Conservation (phyloP, 768 basidiomycete species). For the Pisolithus microcarpus region DNA sequence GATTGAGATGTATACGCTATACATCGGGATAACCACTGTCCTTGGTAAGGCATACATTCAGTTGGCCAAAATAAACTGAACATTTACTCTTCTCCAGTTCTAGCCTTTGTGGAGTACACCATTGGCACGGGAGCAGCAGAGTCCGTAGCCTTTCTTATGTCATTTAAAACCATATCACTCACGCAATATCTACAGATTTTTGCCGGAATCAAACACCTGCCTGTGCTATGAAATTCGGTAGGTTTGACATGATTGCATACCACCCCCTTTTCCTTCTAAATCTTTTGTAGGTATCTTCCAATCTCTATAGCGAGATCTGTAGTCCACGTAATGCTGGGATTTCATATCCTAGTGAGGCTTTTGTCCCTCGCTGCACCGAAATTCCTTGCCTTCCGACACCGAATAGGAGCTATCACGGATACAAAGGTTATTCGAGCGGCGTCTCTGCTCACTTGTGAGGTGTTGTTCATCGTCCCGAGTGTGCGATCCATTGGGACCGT, state of each 20-base stretch:
- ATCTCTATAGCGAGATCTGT: constrained; percentile 31
- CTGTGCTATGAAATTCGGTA: constrained; percentile 30
- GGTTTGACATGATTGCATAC: neutral
- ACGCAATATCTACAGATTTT: constrained; percentile 11
- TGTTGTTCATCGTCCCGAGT: constrained; percentile 34
- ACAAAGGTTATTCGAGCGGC: constrained; percentile 26
- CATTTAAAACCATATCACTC: neutral
- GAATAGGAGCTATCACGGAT: constrained; percentile 20
- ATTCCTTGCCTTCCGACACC: constrained; percentile 13
- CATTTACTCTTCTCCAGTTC: constrained; percentile 18
- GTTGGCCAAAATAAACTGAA: neutral
- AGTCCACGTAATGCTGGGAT: constrained; percentile 31
- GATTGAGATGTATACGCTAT: constrained; percentile 29
- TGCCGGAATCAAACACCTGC: constrained; percentile 15
- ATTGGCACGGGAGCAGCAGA: constrained; percentile 29
- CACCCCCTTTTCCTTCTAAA: neutral
- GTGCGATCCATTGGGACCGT: constrained; percentile 29
- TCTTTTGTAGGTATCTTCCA: constrained; percentile 31
- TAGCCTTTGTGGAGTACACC: constrained; percentile 36
- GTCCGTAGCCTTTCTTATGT: constrained; percentile 16
- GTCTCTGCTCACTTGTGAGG: constrained; percentile 38
- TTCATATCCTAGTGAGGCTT: constrained; percentile 32
- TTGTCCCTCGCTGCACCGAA: constrained; percentile 20
- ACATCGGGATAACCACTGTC: constrained; percentile 24
- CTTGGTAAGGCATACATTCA: constrained; percentile 26